A percentile compares a stretch with the other conserved stretches of the same genome.
These are phyloP conservation scores for Ophiocytium majus DNA, from an alignment of 352 stramenopile species.

Conservation along the genomic window DNA sequence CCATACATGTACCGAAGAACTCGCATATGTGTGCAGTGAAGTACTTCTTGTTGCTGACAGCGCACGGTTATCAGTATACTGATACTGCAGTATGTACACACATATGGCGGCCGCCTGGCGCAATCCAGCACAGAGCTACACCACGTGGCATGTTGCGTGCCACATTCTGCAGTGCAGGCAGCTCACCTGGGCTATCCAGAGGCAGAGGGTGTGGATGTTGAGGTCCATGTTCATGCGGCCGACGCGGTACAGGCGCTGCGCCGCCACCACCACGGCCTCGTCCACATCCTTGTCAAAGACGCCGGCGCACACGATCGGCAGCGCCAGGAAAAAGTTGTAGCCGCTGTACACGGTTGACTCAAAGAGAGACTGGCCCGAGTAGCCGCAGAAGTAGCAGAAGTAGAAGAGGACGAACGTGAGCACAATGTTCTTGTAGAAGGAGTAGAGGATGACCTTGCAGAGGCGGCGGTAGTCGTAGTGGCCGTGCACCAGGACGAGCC, in stretches of 20 bases:
- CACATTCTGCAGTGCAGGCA: no score
- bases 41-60: no score
- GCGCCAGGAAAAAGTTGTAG: conserved; percentile 60
- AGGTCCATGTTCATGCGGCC: conserved; percentile 52
- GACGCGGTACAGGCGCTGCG: conserved; percentile 43
- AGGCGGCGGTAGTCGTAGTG: conserved; percentile 89
- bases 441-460: conserved; percentile 84
- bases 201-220: conserved; percentile 15
- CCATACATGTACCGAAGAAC: no score
- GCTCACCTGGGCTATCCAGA: conserved; percentile 7
- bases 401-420: conserved; percentile 89
- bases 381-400: conserved; percentile 80
- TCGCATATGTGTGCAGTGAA: no score
- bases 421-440: conserved; percentile 94
- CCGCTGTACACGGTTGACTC: conserved; percentile 61
- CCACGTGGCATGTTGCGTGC: no score
- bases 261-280: conserved; percentile 17
- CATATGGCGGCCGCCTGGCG: no score
- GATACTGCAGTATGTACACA: no score
- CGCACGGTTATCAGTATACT: no score
- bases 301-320: conserved; percentile 57
- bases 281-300: conserved; percentile 58
- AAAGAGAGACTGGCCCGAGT: conserved; percentile 66
- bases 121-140: no score
- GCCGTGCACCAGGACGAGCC: conserved; percentile 82